Base-by-base conservation (phyloP, 805 yeast species). In the Candida caryicola region DNA sequence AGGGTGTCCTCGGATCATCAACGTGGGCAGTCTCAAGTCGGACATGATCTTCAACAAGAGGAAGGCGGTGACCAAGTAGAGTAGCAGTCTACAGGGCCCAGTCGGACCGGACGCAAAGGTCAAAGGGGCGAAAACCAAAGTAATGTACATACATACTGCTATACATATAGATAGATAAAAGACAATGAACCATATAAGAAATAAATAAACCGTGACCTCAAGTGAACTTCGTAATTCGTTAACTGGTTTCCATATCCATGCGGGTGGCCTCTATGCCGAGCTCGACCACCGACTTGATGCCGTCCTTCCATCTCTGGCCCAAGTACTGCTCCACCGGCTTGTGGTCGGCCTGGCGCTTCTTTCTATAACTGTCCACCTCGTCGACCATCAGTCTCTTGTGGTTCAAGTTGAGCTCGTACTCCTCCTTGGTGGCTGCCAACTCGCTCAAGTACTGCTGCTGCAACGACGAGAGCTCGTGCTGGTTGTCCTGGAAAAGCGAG, bases 1-100 rank as follows among this genome's bases (percentile, higher is more conserved):
- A 57, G 98, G 98, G 1, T 90, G 98, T 64, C 97, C 97, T 1
- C 75, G 82, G 49, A 78, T 90, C 37, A 58, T 83, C 13, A 90
- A 88, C 53, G 67, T 88, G 33, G 96, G 97, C 6, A 76, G 87
- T n/a, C 76, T 79, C 36, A 74, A 79, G 52, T 70, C 81, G 4
- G 95, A 85, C 48, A 66, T 71, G 60, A 77, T 77, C 50, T 82
- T 73, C 49, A 85, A 82, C 46, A 73, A 72, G 59, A 74, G 73
- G 54, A 70, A 66, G 41, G 26, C 45, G 23, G n/a, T n/a, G n/a
- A n/a, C n/a, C n/a, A n/a, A 19, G 28, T 5, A 26, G 17, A 32
- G 13, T 12, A 7, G 23, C 34, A n/a, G 26, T 13, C 6, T 3
- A 12, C 18, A 9, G 5, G 19, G 7, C 31, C 4, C 12, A 15